phyloP scores from a whole-genome alignment of 2,329 filamentous ascomycete species.

The Aspergillus ustus region DNA sequence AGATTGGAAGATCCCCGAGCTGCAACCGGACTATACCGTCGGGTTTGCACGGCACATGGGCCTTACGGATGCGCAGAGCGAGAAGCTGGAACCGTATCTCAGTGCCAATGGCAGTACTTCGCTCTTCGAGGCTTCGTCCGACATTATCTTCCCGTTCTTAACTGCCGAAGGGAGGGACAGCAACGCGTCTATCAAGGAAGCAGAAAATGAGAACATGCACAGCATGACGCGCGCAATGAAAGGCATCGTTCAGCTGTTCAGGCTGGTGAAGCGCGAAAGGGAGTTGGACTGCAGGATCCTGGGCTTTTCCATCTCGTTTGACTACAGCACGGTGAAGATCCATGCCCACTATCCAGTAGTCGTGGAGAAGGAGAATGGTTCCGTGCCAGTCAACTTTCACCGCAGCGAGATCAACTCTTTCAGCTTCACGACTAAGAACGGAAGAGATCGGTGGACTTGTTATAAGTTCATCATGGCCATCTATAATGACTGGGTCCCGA shows the following conservation, averaged over 20 bases:
- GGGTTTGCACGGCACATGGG: not conserved
- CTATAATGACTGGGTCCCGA: constrained; percentile 11
- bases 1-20: not conserved
- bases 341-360: constrained; percentile 7
- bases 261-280: not conserved
- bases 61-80: not conserved
- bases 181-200: not conserved
- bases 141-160: constrained; percentile 12
- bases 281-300: constrained; percentile 12
- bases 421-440: not conserved
- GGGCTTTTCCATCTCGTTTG: constrained; percentile 8
- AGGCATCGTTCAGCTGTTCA: constrained; percentile 10
- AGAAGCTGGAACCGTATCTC: not conserved
- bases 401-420: not conserved
- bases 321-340: not conserved
- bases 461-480: constrained; percentile 14
- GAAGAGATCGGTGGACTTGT: constrained; percentile 1
- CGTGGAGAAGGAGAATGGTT: not conserved
- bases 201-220: constrained; percentile 6
- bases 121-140: not conserved
- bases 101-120: not conserved
- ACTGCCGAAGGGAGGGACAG: not conserved
- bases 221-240: constrained; percentile 8
- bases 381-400: not conserved
- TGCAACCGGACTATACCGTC: constrained; percentile 10